Evolutionary conservation across 768 basidiomycete species (phyloP), one percentile per base, ranked within the genome.

Genomic region (Crassisporium funariophilum): DNA sequence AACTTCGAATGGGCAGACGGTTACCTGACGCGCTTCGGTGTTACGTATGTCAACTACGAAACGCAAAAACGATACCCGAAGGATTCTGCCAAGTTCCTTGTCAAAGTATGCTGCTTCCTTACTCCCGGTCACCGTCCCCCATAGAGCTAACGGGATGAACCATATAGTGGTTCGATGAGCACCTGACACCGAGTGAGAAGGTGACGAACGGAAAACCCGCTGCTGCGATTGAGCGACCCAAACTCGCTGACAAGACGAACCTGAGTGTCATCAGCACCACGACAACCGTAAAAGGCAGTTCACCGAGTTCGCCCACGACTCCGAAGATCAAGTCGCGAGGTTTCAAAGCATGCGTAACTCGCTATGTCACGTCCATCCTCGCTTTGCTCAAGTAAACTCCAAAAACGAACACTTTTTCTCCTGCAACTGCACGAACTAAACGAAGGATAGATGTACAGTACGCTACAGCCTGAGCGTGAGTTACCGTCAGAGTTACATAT

Each of bases 1-100:
- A 86, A 86, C 64, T 84, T 86, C 50, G 84, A 87, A 65, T 85
- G 85, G 83, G 81, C 83, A n/a, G 84, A 86, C 48, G 82, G 85
- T 20, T 84, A 84, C 54, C 61, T 60, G 25, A 84, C 83, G 5
- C 80, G 85, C 4, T 88, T 88, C 56, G 84, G 84, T 45, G 73
- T 84, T 45, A 86, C 82, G 17, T 84, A 86, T 55, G 83, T 88
- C 41, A 81, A 87, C 67, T 86, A 83, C 63, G 66, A 76, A 45
- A 86, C 84, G 4, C 85, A 83, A 64, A 72, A 81, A 65, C 73
- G 84, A 15, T 77, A 75, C 57, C 83, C 83, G 12, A 86, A 87
- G 57, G 78, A 76, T 12, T 84, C 80, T 11, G 80, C 76, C 22
- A 73, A 72, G 48, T 82, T 82, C 66, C 58, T 85, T 11, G 57